phyloP scores from a whole-genome alignment of 208 protist genomes.

The Strigomonas galati region DNA sequence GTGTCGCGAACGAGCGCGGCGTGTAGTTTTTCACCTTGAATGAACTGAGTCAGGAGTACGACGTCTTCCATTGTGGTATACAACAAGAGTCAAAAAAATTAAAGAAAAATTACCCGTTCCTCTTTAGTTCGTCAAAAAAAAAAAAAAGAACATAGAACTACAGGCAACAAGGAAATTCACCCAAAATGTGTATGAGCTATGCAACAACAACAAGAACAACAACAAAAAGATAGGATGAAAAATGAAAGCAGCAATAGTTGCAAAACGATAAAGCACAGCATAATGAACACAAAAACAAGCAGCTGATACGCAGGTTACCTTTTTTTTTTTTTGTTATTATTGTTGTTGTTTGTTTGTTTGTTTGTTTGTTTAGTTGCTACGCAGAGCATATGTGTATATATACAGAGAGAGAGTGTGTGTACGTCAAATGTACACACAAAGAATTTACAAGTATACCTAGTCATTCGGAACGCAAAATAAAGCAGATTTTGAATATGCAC shows the following conservation, averaged over 20 bases:
- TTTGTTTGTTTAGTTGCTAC: not conserved
- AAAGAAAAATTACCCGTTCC: not conserved
- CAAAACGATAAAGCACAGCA: not conserved
- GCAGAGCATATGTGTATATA: not conserved
- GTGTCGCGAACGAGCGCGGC: no score
- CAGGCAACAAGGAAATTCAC: not conserved
- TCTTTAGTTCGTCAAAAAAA: not conserved
- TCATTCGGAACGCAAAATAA: not conserved
- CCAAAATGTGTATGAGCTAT: not conserved
- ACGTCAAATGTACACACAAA: not conserved
- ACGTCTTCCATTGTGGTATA: not conserved
- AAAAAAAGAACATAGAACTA: not conserved
- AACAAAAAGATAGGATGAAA: conserved; percentile 11
- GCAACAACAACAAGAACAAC: not conserved
- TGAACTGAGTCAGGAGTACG: no score
- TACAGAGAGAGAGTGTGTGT: not conserved
- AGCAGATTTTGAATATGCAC: not conserved
- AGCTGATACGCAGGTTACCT: not conserved
- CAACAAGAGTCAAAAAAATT: not conserved
- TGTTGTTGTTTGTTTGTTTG: not conserved
- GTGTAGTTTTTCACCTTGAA: no score
- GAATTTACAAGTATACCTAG: not conserved
- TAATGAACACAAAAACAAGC: not conserved
- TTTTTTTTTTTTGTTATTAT: not conserved
- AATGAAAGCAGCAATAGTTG: conserved; percentile 1